Base-by-base conservation (phyloP, 805 yeast genomes). In the Metschnikowia lunata region DNA sequence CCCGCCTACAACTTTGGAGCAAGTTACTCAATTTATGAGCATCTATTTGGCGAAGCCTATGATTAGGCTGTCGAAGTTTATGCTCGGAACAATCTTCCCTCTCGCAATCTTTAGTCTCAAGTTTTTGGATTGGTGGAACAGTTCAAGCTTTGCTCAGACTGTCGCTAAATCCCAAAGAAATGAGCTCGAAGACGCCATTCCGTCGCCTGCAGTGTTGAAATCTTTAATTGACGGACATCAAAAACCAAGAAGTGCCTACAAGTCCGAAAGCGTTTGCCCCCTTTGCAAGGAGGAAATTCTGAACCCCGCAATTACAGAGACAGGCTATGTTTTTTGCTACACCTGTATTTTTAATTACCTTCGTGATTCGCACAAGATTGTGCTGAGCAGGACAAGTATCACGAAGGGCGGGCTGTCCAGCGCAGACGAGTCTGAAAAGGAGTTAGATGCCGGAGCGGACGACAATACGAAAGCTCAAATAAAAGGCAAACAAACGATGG, bases 121-220 rank as follows among this genome's bases (percentile, higher is more conserved):
- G 64, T 87, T 90, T 54, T 71, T 88, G 30, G 97, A 90, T 62
- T 90, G 97, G 97, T 90, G 96, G 95, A 80, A 81, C 48, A 77
- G 85, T 26, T 80, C 89, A 12, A 88, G 85, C 47, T 77, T 88
- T 57, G 80, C 87, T 3, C 63, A 76, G 4, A 77, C 78, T 57
- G 57, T 84, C 47, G 72, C 78, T 23, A 76, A 75, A 45, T 74
- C 71, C 37, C 68, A 68, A 39, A 69, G 73, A 10, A 70, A 72
- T 43, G 60, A 62, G 9, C 58, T 78, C 26, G 81, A 79, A 37
- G 65, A 64, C 40, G 69, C 70, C 2, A 63, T 80, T 12, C 82
- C 83, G 2, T 71, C 77, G 3, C 80, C 76, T 9, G 61, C 71
- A 3, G 50, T 61, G 10, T 46, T 67, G 36, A 42, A 56, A 12